Evolutionary conservation across 148 eudicot species (phyloP).

Genomic region (Oxyria digyna): DNA sequence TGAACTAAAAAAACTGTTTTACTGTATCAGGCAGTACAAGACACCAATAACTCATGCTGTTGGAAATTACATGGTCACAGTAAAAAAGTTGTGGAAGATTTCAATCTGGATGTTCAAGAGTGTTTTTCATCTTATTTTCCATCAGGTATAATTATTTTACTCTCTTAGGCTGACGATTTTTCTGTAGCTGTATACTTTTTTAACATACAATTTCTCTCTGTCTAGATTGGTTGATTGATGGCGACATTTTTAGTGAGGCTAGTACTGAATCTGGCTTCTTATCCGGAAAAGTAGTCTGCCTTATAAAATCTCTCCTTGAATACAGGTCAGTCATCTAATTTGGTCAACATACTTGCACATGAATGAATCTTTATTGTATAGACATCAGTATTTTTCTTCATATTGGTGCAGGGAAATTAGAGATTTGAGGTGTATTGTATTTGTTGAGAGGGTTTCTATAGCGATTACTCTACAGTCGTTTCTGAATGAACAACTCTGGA

Average conservation of each 20-base stretch:
- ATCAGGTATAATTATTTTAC: no score
- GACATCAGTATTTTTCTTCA: no score
- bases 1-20: not conserved
- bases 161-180: no score
- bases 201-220: slow-evolving; percentile 1
- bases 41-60: no score
- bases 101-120: slow-evolving; percentile 36
- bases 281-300: slow-evolving; percentile 45
- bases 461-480: slow-evolving; percentile 52
- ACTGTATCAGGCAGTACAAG: slow-evolving; percentile 42
- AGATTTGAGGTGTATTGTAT: slow-evolving; percentile 76
- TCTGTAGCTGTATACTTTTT: no score
- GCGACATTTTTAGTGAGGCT: slow-evolving; percentile 17
- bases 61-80: not conserved
- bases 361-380: no score
- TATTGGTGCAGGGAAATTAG: slow-evolving; percentile 23
- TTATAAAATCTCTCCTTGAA: slow-evolving; percentile 50
- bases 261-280: slow-evolving; percentile 30
- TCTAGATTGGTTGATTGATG: slow-evolving; percentile 27
- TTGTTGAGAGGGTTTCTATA: slow-evolving; percentile 71
- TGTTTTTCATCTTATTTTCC: slow-evolving; percentile 31
- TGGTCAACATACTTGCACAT: not conserved
- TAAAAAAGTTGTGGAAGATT: slow-evolving; percentile 30
- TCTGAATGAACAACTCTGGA: slow-evolving; percentile 36
- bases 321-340: slow-evolving; percentile 36